These are phyloP conservation scores for Crinitomyces ghanaensis DNA, from an alignment of 805 yeast genomes.

Conservation along the genomic window DNA sequence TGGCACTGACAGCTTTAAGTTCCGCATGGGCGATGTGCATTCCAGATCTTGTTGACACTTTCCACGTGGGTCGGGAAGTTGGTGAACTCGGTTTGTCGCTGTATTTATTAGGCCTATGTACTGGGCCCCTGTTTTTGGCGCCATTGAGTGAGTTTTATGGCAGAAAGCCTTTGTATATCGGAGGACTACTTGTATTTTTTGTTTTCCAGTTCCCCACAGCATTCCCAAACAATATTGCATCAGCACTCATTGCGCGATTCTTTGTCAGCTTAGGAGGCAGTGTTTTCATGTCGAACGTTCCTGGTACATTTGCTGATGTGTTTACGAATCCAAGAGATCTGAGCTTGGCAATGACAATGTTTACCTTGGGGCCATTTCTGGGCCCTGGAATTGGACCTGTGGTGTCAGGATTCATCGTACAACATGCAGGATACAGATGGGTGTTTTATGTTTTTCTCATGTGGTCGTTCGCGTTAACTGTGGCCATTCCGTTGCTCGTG, in stretches of 20 bases:
- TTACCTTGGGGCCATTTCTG: conserved; percentile 65
- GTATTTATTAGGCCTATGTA: conserved; percentile 50
- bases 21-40: conserved; percentile 39
- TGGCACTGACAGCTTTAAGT: conserved; percentile 33
- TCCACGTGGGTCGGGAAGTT: conserved; percentile 5
- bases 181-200: conserved; percentile 35
- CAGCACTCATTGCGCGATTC: conserved; percentile 50
- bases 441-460: conserved; percentile 51
- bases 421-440: conserved; percentile 59
- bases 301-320: conserved; percentile 72
- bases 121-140: conserved; percentile 52
- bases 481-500: conserved; percentile 34
- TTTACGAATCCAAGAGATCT: conserved; percentile 56
- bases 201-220: conserved; percentile 42
- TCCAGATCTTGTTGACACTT: conserved; percentile 24
- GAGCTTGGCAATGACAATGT: conserved; percentile 67
- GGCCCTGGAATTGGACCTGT: conserved; percentile 70
- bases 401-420: conserved; percentile 47
- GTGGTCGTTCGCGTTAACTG: conserved; percentile 45
- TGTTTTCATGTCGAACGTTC: conserved; percentile 75
- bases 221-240: conserved; percentile 23
- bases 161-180: conserved; percentile 35
- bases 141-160: conserved; percentile 30
- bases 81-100: conserved; percentile 35
- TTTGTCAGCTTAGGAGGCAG: conserved; percentile 68